These are phyloP conservation scores for Adansonia grandidieri DNA, from an alignment of 441 rosid genomes.

Conservation along the genomic window DNA sequence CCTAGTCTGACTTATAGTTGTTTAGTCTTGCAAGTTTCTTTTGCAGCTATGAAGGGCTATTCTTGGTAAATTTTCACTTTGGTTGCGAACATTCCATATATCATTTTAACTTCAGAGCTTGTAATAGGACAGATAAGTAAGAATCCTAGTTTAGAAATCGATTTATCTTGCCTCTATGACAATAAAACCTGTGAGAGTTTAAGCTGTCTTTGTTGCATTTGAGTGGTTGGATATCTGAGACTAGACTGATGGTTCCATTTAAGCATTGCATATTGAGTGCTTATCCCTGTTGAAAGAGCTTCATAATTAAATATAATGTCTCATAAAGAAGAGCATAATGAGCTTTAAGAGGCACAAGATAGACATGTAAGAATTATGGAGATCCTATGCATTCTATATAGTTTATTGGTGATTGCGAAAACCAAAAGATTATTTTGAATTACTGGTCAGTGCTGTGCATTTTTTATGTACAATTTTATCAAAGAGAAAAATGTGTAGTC, in stretches of 20 bases:
- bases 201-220: neutral
- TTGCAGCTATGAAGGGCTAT: conserved; percentile 13
- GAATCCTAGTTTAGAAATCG: neutral
- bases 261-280: neutral
- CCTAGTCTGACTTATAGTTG: neutral
- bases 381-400: neutral
- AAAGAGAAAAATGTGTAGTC: neutral
- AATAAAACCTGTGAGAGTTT: neutral
- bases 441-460: neutral
- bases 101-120: conserved; percentile 1
- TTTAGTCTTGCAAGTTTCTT: conserved; percentile 6
- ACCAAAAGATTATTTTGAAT: too few species aligned
- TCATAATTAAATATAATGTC: neutral
- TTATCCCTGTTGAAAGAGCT: neutral
- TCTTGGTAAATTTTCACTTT: conserved; percentile 13
- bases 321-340: neutral
- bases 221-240: neutral
- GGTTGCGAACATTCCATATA: neutral
- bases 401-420: neutral
- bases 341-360: neutral
- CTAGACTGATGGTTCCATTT: neutral
- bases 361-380: conserved; percentile 4
- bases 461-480: conserved; percentile 6
- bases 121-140: neutral
- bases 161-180: neutral